A percentile compares a stretch with the other conserved stretches of the same genome.
These are phyloP conservation scores for Neofusicoccum sp. DNA, from an alignment of 2,329 filamentous ascomycete genomes.

Conservation along the genomic window DNA sequence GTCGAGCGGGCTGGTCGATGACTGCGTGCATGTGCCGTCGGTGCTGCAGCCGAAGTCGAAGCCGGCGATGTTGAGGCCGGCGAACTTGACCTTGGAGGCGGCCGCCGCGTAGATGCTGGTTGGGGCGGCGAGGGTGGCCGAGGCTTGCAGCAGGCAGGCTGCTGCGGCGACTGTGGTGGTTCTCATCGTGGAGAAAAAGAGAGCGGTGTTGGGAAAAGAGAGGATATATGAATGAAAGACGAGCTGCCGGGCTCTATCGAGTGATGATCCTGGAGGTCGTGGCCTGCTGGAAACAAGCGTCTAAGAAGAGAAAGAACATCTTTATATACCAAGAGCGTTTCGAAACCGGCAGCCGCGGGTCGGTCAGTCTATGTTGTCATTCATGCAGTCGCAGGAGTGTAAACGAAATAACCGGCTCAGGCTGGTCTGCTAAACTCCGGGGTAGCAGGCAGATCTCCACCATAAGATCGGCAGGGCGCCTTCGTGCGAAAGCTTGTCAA, in stretches of 20 bases:
- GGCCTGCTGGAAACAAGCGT: background rate
- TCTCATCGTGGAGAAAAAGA: background rate
- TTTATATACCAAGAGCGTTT: background rate
- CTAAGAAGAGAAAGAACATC: background rate
- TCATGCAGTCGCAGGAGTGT: background rate
- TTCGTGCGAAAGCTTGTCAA: constrained; percentile 7
- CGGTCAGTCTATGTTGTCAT: background rate
- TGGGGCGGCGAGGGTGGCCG: background rate
- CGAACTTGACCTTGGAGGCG: constrained; percentile 26
- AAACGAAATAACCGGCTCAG: constrained; percentile 15
- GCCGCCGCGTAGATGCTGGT: background rate
- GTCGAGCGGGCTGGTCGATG: constrained; percentile 23
- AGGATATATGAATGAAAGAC: background rate
- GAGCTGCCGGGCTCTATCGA: constrained; percentile 1
- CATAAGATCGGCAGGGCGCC: background rate
- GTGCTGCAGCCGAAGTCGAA: constrained; percentile 49
- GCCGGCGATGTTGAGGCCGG: constrained; percentile 47
- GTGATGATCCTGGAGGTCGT: background rate
- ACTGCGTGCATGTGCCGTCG: constrained; percentile 27
- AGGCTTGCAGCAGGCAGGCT: background rate
- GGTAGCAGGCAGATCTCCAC: background rate
- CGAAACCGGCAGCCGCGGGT: background rate
- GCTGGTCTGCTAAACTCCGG: background rate
- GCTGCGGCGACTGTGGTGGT: background rate
- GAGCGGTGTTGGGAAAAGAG: background rate